Conservation (phyloP, 2,329 filamentous ascomycete species). For the Aspergillus tubingensis region DNA sequence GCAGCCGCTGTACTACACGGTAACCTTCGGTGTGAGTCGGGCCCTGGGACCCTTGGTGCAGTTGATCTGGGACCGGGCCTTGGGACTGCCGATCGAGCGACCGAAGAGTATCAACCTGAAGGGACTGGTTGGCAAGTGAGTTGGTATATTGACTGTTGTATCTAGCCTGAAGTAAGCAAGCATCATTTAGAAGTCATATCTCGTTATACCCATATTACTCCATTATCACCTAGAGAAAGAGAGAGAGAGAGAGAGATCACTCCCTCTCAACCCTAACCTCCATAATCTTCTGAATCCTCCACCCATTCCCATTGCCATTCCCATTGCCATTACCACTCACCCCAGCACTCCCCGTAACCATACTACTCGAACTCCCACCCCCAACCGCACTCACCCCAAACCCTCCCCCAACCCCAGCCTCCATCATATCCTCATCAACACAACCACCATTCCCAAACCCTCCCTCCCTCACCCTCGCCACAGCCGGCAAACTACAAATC, state of each 20-base stretch:
- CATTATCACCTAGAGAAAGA: not conserved
- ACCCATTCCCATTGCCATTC: not conserved
- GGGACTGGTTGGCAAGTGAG: constrained; percentile 57
- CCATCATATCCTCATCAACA: not conserved
- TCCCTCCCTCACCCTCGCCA: not conserved
- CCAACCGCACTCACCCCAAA: not conserved
- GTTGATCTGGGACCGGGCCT: constrained; percentile 90
- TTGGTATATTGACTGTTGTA: not conserved
- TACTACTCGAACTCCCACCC: not conserved
- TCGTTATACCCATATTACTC: not conserved
- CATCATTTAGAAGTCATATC: not conserved
- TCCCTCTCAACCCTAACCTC: constrained; percentile 12
- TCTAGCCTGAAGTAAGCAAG: not conserved
- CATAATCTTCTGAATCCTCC: constrained; percentile 4
- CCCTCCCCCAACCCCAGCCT: not conserved
- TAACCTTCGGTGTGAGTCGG: constrained; percentile 67
- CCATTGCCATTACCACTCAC: not conserved
- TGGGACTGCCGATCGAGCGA: constrained; percentile 93
- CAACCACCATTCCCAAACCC: not conserved
- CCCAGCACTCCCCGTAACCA: not conserved
- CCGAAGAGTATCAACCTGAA: constrained; percentile 96
- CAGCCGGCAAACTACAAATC: not conserved
- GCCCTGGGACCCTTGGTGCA: constrained; percentile 86
- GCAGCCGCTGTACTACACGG: constrained; percentile 92
- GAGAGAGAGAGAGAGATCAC: not conserved